Base-by-base conservation (phyloP, 1,284 basidiomycete species). In the Trichosporon ovoides region DNA sequence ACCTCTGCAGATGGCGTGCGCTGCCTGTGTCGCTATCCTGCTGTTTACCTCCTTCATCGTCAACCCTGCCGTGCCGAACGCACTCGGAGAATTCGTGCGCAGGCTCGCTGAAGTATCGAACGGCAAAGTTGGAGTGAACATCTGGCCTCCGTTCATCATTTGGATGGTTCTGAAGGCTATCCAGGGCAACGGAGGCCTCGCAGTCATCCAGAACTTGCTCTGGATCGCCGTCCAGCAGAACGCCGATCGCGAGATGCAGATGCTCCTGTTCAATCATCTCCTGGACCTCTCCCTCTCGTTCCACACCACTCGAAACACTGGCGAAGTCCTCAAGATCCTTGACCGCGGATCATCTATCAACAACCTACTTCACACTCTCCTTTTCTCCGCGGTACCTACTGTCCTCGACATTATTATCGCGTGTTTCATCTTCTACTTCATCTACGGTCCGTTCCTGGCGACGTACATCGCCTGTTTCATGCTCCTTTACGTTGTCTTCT, bases 281-380 rank as follows among this genome's bases (percentile, higher is more conserved):
- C 82, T 98, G 61, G 83, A 89, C 67, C 82, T 98, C 57, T 90
- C 96, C 66, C 82, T 98, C 67, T 86, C 85, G 58, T 98, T 97
- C 78, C 95, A 98, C 74, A 83, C 98, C n/a, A 86, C 87, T 11
- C 81, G 95, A 22, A 95, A 98, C 71, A 98, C 95, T 0, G 96
- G 95, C 35, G 96, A 95, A 11, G 91, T 98, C 22, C 95, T 93
- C 3, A 81, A 93, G 38, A 95, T 95, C 18, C 97, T 98, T 69
- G 95, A 98, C 75, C 83, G 94, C n/a, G 96, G 95, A 24, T 98
- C 95, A 74, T 95, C 96, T 18, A 96, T 98, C 67, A 92, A 92
- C 0, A 98, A 97, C 76, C 83, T 98, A 24, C 80, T 98, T 28
- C 88, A 91, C 66, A 89, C 91, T 3, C 85, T 98, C 55, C 82